Percentiles rank a stretch among this genome's conserved stretches.
phyloP scores from a whole-genome alignment of 1,284 basidiomycete genomes.

The Rhodotorula sp. region DNA sequence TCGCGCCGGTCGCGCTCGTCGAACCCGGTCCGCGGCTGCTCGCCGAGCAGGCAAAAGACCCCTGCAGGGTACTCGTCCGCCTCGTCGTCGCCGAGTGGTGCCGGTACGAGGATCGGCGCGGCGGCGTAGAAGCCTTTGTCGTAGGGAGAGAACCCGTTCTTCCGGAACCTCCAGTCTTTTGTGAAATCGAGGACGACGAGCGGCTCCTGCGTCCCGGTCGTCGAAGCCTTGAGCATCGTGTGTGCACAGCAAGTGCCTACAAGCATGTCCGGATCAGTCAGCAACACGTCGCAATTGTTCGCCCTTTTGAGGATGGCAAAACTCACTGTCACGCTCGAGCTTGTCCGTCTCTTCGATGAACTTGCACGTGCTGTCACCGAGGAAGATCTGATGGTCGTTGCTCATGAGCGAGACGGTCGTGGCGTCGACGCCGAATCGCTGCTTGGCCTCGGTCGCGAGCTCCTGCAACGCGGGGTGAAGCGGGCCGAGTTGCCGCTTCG shows the following conservation, averaged over 20 bases:
- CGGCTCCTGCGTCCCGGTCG: slow-evolving; percentile 29
- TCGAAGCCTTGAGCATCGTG: slow-evolving; percentile 31
- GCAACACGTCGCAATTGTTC: background rate
- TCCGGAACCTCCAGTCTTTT: slow-evolving; percentile 33
- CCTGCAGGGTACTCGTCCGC: slow-evolving; percentile 25
- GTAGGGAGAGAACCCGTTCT: slow-evolving; percentile 33
- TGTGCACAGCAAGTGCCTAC: slow-evolving; percentile 32
- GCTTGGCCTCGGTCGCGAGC: slow-evolving; percentile 26
- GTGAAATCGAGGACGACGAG: slow-evolving; percentile 37
- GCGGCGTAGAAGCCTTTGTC: slow-evolving; percentile 37
- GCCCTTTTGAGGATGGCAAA: background rate
- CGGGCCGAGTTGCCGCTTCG: slow-evolving; percentile 9
- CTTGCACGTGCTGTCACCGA: slow-evolving; percentile 22
- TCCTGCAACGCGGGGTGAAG: slow-evolving; percentile 18
- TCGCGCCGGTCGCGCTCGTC: slow-evolving; percentile 20
- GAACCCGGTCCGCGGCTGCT: slow-evolving; percentile 21
- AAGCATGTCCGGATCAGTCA: background rate
- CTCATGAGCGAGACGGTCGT: slow-evolving; percentile 34
- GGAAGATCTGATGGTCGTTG: slow-evolving; percentile 32
- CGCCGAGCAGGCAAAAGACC: slow-evolving; percentile 37
- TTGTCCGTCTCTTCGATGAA: slow-evolving; percentile 2
- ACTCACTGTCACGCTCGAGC: slow-evolving; percentile 25
- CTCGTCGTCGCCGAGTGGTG: slow-evolving; percentile 32
- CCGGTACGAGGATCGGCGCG: slow-evolving; percentile 33
- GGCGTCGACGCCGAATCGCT: slow-evolving; percentile 24